Evolutionary conservation across 2,329 filamentous ascomycete species (phyloP), one percentile per base, ranked within the genome.

Genomic region (Nemania diffusa): DNA sequence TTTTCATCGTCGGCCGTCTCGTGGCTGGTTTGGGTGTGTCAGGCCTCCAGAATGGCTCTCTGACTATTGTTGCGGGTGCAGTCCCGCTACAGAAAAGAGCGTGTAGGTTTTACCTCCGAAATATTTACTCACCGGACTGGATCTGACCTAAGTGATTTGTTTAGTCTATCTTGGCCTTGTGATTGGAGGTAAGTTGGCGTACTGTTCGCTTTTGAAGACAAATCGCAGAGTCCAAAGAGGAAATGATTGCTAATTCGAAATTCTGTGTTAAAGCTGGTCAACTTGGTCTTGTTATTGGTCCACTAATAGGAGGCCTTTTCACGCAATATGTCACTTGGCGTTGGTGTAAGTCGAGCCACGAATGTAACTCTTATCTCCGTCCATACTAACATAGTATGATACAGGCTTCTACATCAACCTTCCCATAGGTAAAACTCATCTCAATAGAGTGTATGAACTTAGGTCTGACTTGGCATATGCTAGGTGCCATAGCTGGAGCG

Each of bases 1-100:
- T 85, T 79, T 81, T 89, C 59, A 89, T 89, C 59, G 73, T 84
- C 8, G 86, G 86, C 1, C 82, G 87, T 4, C 83, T 84, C 2
- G 76, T 89, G 2, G 84, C 87, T 0, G 87, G 87, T 0, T 68
- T 84, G 0, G 87, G 87, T 1, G 80, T 79, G 0, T 81, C 86
- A 1, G 87, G 84, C 0, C 69, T 89, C 2, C 79, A 82, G 62
- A 85, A 82, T n/a, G 87, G 87, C 0, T 78, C 79, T 3, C 76
- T 88, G 68, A 87, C 80, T 4, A 85, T 88, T 40, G 79, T 87
- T 46, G 79, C 81, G 0, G 81, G 74, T 11, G 72, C 78, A 42
- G 73, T 79, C 64, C 73, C 78, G 0, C 72, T 85, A 2, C 74
- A 80, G 5, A 82, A 83, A 62, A 77, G 84, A 65, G 81, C 80